Evolutionary conservation across 2,329 filamentous ascomycete genomes (phyloP).

Genomic region (Aspergillus terreus): DNA sequence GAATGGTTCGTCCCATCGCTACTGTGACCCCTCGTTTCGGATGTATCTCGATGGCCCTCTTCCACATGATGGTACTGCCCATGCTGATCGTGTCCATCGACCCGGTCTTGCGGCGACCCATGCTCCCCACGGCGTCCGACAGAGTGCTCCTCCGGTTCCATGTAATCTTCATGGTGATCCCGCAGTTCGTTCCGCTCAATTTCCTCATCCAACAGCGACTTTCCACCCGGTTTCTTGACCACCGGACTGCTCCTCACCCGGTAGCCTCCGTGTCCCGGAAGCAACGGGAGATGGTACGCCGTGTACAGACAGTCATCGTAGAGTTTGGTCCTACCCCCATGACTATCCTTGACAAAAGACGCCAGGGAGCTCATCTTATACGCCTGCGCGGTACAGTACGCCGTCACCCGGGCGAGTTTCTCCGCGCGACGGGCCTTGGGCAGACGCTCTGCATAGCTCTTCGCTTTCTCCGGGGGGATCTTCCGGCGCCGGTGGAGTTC

Average conservation of each 20-base stretch:
- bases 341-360: conserved; percentile 79
- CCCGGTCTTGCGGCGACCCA: conserved; percentile 8
- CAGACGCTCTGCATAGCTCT: conserved; percentile 89
- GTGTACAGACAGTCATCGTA: conserved; percentile 98
- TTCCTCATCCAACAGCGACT: conserved; percentile 87
- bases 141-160: conserved; percentile 54
- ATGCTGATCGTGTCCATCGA: conserved; percentile 3
- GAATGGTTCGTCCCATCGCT: conserved; percentile 15
- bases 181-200: conserved; percentile 89
- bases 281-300: conserved; percentile 86
- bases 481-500: conserved; percentile 56
- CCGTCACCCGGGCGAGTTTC: conserved; percentile 84
- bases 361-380: conserved; percentile 89
- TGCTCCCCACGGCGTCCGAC: conserved; percentile 29
- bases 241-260: conserved; percentile 85
- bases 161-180: conserved; percentile 89
- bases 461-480: conserved; percentile 55
- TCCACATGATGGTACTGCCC: not conserved
- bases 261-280: conserved; percentile 83
- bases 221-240: conserved; percentile 86
- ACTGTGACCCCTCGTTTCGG: conserved; percentile 9
- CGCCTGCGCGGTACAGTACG: conserved; percentile 92
- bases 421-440: conserved; percentile 84
- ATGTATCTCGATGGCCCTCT: conserved; percentile 19
- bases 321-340: conserved; percentile 88